Percentiles rank a stretch among this genome's conserved stretches.
These are phyloP conservation scores for Pseudophaeomoniella oleicola DNA, from an alignment of 2,329 filamentous ascomycete genomes.

Conservation along the genomic window DNA sequence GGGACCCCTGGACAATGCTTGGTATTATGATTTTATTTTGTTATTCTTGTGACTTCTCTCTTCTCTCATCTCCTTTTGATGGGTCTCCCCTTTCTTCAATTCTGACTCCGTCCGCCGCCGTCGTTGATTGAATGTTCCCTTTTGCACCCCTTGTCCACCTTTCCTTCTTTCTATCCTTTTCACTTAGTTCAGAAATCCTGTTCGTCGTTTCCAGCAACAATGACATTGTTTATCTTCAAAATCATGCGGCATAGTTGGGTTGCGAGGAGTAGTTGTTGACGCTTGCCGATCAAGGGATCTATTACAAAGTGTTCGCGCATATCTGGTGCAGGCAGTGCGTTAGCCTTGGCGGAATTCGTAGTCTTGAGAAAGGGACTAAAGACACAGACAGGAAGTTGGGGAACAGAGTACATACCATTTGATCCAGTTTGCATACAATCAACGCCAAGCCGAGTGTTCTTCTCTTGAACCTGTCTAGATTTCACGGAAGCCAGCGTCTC, in stretches of 20 bases:
- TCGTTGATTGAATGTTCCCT: too few relatives aligned
- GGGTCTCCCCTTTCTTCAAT: too few relatives aligned
- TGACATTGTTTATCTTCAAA: constrained; percentile 85
- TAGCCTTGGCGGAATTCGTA: constrained; percentile 1
- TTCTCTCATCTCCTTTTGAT: too few relatives aligned
- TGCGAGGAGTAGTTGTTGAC: constrained; percentile 87
- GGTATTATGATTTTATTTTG: too few relatives aligned
- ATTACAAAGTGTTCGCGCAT: constrained; percentile 98
- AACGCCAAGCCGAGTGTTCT: constrained; percentile 67
- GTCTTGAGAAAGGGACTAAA: not conserved
- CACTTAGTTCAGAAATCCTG: constrained; percentile 73
- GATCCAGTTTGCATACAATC: constrained; percentile 94
- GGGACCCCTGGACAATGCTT: too few relatives aligned
- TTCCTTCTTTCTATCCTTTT: not conserved
- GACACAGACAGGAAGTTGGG: too few relatives aligned
- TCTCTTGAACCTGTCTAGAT: constrained; percentile 86
- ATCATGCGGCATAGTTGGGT: constrained; percentile 98
- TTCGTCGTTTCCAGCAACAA: constrained; percentile 74
- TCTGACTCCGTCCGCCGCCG: too few relatives aligned
- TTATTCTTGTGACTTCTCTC: too few relatives aligned
- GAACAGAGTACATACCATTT: constrained; percentile 45
- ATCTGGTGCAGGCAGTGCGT: constrained; percentile 34
- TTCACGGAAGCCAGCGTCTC: constrained; percentile 91
- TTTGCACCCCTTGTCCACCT: constrained; percentile 1
- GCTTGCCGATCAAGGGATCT: constrained; percentile 94